These are phyloP conservation scores for Sordariomycetes sp. DNA, from an alignment of 2,329 filamentous ascomycete genomes.

Conservation along the genomic window DNA sequence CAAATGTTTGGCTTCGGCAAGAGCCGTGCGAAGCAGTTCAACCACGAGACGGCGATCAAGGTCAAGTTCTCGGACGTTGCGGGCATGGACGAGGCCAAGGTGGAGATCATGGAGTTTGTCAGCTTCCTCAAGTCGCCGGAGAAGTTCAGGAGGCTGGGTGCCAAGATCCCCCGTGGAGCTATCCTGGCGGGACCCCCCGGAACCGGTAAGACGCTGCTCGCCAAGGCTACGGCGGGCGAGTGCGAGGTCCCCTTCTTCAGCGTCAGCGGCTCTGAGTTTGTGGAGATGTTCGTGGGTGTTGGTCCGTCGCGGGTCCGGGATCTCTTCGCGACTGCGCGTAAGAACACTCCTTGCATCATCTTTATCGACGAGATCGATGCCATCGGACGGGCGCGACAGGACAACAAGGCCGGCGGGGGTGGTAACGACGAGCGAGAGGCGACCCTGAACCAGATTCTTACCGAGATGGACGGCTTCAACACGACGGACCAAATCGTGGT, in stretches of 20 bases:
- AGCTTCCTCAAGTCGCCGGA: conserved; percentile 91
- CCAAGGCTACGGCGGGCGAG: conserved; percentile 95
- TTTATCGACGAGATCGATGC: conserved; percentile 99
- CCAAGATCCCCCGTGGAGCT: conserved; percentile 94
- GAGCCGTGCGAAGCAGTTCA: conserved; percentile 94
- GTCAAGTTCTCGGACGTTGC: conserved; percentile 96
- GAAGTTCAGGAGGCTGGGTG: conserved; percentile 85
- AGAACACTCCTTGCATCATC: conserved; percentile 96
- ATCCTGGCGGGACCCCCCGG: conserved; percentile 96
- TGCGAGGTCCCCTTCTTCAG: conserved; percentile 97
- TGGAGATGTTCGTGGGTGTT: conserved; percentile 99
- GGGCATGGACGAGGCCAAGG: conserved; percentile 96
- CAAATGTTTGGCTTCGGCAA: conserved; percentile 95
- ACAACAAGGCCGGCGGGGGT: conserved; percentile 60
- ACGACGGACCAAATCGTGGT: conserved; percentile 94
- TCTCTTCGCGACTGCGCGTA: conserved; percentile 85
- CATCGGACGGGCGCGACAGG: conserved; percentile 81
- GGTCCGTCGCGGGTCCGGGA: conserved; percentile 92
- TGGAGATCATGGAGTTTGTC: conserved; percentile 98
- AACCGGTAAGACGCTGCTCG: conserved; percentile 94
- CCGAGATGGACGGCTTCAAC: conserved; percentile 99
- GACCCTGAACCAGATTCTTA: conserved; percentile 95
- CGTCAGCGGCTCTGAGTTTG: conserved; percentile 96
- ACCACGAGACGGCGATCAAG: conserved; percentile 91
- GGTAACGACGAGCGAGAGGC: conserved; percentile 96